Evolutionary conservation across 2,329 filamentous ascomycete species (phyloP).

Genomic region (Ilyonectria robusta): DNA sequence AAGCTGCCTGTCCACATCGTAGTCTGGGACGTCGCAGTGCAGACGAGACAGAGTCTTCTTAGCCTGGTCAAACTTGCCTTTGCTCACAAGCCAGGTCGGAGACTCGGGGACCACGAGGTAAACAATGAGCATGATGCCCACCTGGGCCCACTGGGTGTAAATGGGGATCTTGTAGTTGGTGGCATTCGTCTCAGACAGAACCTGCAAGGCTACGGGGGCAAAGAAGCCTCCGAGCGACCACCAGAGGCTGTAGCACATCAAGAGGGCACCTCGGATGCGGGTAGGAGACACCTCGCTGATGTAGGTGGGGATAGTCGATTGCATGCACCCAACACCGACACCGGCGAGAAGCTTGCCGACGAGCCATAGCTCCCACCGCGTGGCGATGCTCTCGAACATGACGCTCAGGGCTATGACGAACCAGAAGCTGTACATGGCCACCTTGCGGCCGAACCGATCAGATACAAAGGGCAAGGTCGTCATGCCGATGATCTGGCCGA

Average conservation of each 20-base stretch:
- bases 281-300: constrained; percentile 59
- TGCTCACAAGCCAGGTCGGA: constrained; percentile 56
- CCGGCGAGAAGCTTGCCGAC: constrained; percentile 53
- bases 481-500: constrained; percentile 12
- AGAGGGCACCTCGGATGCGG: constrained; percentile 55
- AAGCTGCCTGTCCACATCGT: constrained; percentile 49
- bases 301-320: constrained; percentile 58
- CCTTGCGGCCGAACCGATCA: constrained; percentile 1
- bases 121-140: constrained; percentile 53
- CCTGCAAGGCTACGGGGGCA: constrained; percentile 57
- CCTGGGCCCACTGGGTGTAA: constrained; percentile 58
- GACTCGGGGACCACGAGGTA: constrained; percentile 46
- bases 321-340: constrained; percentile 59
- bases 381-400: constrained; percentile 55
- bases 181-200: constrained; percentile 49
- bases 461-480: background rate
- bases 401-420: background rate
- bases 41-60: constrained; percentile 32
- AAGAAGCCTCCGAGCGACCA: constrained; percentile 60
- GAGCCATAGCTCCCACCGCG: constrained; percentile 58
- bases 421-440: constrained; percentile 32
- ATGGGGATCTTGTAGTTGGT: constrained; percentile 57
- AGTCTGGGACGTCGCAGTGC: constrained; percentile 46
- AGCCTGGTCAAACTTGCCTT: constrained; percentile 23
- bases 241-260: constrained; percentile 61